phyloP scores from a whole-genome alignment of 2,329 filamentous ascomycete species.

The Ceratocystiopsis brevicomis region DNA sequence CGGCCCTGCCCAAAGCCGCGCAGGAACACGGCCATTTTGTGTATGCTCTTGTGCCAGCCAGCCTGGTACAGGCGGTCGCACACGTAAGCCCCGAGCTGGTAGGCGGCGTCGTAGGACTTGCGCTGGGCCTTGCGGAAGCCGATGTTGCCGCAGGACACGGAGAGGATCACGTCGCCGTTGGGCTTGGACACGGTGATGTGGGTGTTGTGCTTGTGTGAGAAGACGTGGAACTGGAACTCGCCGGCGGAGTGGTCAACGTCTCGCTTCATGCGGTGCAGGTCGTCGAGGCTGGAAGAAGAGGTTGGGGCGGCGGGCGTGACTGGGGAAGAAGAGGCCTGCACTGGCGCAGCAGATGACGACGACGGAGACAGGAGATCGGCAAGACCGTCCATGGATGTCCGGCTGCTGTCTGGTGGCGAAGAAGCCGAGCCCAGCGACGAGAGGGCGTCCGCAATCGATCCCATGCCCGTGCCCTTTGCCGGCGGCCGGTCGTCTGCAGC shows the following conservation, averaged over 20 bases:
- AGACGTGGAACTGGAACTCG: constrained; percentile 74
- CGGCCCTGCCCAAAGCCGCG: constrained; percentile 74
- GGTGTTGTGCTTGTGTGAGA: constrained; percentile 80
- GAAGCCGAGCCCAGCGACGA: too few relatives aligned
- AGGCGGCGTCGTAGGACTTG: constrained; percentile 74
- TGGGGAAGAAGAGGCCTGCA: too few relatives aligned
- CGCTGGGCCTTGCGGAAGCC: constrained; percentile 75
- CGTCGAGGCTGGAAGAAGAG: constrained; percentile 2
- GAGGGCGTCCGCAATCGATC: background rate
- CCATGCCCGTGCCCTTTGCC: background rate
- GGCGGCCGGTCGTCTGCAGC: constrained; percentile 1
- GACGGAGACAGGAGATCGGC: constrained; percentile 5
- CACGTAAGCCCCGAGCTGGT: constrained; percentile 71
- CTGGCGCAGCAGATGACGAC: background rate
- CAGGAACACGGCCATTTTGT: constrained; percentile 59
- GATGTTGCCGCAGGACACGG: constrained; percentile 66
- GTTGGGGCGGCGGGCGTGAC: background rate
- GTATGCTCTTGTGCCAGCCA: constrained; percentile 58
- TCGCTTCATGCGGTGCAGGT: constrained; percentile 8
- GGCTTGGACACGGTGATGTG: constrained; percentile 81
- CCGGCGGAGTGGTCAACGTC: constrained; percentile 17
- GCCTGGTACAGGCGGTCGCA: constrained; percentile 70
- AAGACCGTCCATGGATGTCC: constrained; percentile 8
- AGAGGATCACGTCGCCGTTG: constrained; percentile 60
- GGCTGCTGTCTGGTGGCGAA: constrained; percentile 1